phyloP scores from a whole-genome alignment of 2,329 filamentous ascomycete genomes.

The Xylariomycetidae sp. region DNA sequence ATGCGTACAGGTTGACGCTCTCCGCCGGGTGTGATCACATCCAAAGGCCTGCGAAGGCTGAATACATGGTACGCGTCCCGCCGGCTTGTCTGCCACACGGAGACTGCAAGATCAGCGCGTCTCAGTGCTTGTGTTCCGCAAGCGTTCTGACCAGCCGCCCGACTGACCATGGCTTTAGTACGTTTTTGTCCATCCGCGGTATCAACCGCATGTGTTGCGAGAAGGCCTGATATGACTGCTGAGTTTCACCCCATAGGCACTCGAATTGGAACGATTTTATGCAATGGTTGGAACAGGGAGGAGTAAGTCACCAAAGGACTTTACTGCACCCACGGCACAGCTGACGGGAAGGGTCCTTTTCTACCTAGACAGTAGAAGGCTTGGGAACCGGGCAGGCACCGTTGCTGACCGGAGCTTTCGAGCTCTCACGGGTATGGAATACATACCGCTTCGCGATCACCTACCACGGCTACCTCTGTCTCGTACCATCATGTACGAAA shows the following conservation, averaged over 20 bases:
- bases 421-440: slow-evolving; percentile 8
- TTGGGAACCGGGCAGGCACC: neutral
- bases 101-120: no score
- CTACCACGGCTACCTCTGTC: slow-evolving; percentile 17
- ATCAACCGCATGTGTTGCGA: no score
- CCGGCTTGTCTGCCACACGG: neutral
- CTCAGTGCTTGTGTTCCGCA: no score
- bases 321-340: neutral
- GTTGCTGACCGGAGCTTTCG: slow-evolving; percentile 7
- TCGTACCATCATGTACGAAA: slow-evolving; percentile 11
- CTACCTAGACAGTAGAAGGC: neutral
- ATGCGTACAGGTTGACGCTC: slow-evolving; percentile 11
- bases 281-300: no score
- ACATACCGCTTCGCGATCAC: slow-evolving; percentile 18
- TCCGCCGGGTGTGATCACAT: no score
- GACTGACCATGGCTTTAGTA: no score
- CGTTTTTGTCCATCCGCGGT: no score
- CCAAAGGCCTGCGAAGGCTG: slow-evolving; percentile 9
- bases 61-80: slow-evolving; percentile 8
- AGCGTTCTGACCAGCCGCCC: no score
- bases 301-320: no score
- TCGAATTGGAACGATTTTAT: no score
- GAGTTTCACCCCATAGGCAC: no score
- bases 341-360: neutral
- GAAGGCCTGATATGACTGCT: no score